Conservation (phyloP, 2,329 filamentous ascomycete species). For the Aspergillus quadricinctus region DNA sequence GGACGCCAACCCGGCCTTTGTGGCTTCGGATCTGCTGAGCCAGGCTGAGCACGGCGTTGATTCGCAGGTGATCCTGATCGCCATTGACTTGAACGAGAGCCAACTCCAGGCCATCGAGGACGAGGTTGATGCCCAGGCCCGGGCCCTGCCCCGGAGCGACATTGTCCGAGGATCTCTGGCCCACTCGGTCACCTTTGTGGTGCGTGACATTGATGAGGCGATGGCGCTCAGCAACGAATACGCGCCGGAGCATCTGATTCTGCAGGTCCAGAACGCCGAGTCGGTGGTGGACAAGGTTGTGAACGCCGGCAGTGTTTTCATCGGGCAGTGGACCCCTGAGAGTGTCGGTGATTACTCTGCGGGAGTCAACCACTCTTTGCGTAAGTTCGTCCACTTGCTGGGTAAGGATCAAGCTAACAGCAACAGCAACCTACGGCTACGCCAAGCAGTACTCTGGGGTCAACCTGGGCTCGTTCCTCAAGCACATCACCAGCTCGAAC, state of each 20-base stretch:
- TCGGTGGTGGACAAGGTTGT: conserved; percentile 71
- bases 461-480: conserved; percentile 91
- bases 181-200: conserved; percentile 84
- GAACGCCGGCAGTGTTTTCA: conserved; percentile 94
- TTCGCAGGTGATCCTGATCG: conserved; percentile 89
- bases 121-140: conserved; percentile 82
- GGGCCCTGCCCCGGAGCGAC: conserved; percentile 81
- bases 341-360: conserved; percentile 97
- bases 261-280: conserved; percentile 77
- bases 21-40: conserved; percentile 88
- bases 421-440: conserved; percentile 86
- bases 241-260: conserved; percentile 91
- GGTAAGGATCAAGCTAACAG: conserved; percentile 16
- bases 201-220: conserved; percentile 66
- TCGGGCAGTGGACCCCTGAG: conserved; percentile 94
- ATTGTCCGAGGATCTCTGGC: conserved; percentile 87
- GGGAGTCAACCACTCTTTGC: conserved; percentile 93
- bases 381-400: conserved; percentile 55
- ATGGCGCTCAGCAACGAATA: conserved; percentile 87
- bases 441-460: conserved; percentile 98
- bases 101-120: conserved; percentile 82
- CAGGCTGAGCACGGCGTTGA: conserved; percentile 97
- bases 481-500: conserved; percentile 95
- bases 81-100: conserved; percentile 69
- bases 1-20: conserved; percentile 84